Percentiles rank a stretch among this genome's conserved stretches.
phyloP scores from a whole-genome alignment of 768 basidiomycete species.

The Mycena floridula region DNA sequence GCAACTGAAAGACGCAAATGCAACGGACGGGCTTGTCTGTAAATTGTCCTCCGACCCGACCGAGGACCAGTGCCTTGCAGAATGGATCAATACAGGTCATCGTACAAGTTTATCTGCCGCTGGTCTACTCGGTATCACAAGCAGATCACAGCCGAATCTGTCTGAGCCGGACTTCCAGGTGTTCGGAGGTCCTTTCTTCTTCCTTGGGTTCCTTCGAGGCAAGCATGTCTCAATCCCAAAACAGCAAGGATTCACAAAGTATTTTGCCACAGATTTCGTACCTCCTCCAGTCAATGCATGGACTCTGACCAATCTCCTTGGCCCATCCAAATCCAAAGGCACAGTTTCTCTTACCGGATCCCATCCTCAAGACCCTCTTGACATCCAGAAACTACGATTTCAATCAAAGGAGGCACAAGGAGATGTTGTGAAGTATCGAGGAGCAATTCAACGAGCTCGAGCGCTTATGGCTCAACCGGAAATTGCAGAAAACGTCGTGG shows the following conservation, averaged over 20 bases:
- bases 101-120: constrained; percentile 16
- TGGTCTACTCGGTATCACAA: constrained; percentile 14
- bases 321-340: no score
- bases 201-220: constrained; percentile 4
- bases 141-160: constrained; percentile 15
- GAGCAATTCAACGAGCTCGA: constrained; percentile 18
- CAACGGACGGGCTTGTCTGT: constrained; percentile 19
- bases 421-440: constrained; percentile 20
- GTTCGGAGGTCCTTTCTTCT: constrained; percentile 11
- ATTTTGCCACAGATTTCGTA: no score
- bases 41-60: constrained; percentile 17
- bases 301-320: no score
- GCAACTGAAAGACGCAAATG: constrained; percentile 23
- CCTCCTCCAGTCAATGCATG: neutral
- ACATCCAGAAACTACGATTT: constrained; percentile 24
- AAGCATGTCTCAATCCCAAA: constrained; percentile 14
- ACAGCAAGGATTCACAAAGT: constrained; percentile 19
- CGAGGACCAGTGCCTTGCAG: constrained; percentile 20
- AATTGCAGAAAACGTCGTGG: constrained; percentile 6
- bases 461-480: constrained; percentile 13
- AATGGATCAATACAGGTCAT: no score
- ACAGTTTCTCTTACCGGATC: constrained; percentile 22
- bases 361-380: constrained; percentile 22
- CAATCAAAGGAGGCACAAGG: constrained; percentile 17
- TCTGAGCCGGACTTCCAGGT: constrained; percentile 19